Base-by-base conservation (phyloP, 2,329 filamentous ascomycete species). In the Xylariales sp. region DNA sequence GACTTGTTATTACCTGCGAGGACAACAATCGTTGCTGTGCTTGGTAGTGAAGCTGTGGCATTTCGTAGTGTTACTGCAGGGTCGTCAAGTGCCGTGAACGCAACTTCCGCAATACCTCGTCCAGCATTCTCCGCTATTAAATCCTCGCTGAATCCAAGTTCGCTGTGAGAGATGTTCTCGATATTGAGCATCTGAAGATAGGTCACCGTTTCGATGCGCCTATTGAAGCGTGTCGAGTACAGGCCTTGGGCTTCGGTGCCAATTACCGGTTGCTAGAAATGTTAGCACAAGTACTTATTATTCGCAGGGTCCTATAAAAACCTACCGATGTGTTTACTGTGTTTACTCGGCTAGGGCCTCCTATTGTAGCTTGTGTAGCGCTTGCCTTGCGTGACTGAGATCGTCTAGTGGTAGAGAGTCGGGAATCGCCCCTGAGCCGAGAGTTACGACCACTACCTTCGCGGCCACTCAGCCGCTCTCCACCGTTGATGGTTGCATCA, bases 1-100 rank as follows among this genome's bases (percentile, higher is more conserved):
- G 84, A 89, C 48, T 88, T 88, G 61, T 95, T 91, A 60, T 96
- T 97, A n/a, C 93, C 91, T 0, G 88, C 90, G n/a, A 97, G 72
- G 6, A 97, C 78, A 16, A 95, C 80, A 21, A 80, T 66, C 1
- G 71, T 69, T 39, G 56, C 46, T 19, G 62, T 36, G 25, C 43
- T 60, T 31, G 52, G 57, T 6, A 51, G 49, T 14, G 54, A 55
- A 5, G 49, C 41, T 3, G 54, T 49, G 16, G 48, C 68, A 33
- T 57, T 72, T 32, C 66, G 76, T 32, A 73, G 71, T 60, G 67
- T 78, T 55, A 73, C 76, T 34, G 72, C 81, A 41, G 70, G 78
- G 46, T 81, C 78, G 2, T 70, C 71, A 31, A 94, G 67, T 10
- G 87, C 78, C 34, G 70, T 74, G 38, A 94, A 70, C 1, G 88